Evolutionary conservation across 2,329 filamentous ascomycete genomes (phyloP), one percentile per base, ranked within the genome.

Genomic region (Lachnellula cervina): DNA sequence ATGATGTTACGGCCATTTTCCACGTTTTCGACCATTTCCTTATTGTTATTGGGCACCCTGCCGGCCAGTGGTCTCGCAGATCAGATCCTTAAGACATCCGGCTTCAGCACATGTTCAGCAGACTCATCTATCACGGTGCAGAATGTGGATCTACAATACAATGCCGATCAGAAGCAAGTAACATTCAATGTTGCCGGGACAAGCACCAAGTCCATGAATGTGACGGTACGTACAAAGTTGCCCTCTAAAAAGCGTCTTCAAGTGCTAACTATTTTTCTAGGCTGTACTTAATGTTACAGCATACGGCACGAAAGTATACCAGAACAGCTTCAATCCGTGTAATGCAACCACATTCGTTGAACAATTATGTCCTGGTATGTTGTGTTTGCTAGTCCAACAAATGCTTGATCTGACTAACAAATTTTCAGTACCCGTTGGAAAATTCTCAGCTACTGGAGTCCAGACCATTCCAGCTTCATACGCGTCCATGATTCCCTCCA

Each of bases 241-340:
- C 48, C n/a, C 48, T 4, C 5, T 5, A 13, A 13, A 14, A 17
- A n/a, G 23, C 8, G 13, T 21, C n/a, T 9, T 11, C 23, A 44
- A 8, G 32, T 49, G 38, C 52, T 58, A 45, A 55, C 46, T 17
- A 44, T 34, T 34, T 32, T 25, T 19, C 4, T 35, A 58, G 56
- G 56, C 56, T 34, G 8, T 37, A 51, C 77, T 97, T 57, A 80
- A 82, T 21, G 88, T 97, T 40, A 87, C 80, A 25, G 93, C 93
- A 8, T 97, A 97, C 68, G 94, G 94, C 57, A 83, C 82, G 56
- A 73, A 87, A 59, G 82, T 97, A 23, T 97, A 95, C 73, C 77
- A 80, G 40, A 89, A 89, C 57, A 76, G 74, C 4, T 96, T 97
- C 73, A 84, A 97, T 68, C 94, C 94, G 37, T 99, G 94, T 72